phyloP scores from a whole-genome alignment of 352 stramenopile genomes.

The Phytophthora pinifolia region DNA sequence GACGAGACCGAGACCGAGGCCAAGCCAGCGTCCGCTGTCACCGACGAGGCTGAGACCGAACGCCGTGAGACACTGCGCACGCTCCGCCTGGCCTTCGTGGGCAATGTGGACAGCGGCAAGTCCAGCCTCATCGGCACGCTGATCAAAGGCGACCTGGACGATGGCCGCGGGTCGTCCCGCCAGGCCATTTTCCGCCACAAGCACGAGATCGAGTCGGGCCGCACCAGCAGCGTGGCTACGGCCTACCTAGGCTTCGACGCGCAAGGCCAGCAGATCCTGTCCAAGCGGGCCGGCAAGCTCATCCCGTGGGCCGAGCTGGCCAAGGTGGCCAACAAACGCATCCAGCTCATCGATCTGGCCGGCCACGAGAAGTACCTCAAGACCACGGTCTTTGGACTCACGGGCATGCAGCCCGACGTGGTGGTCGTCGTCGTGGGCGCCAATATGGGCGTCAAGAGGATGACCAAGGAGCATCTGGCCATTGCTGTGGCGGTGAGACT shows the following conservation, averaged over 20 bases:
- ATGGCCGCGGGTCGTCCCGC: slow-evolving; percentile 90
- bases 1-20: slow-evolving; percentile 2
- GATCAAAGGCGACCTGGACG: slow-evolving; percentile 95
- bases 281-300: slow-evolving; percentile 66
- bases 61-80: slow-evolving; percentile 57
- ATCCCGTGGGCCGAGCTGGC: slow-evolving; percentile 83
- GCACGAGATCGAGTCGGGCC: slow-evolving; percentile 80
- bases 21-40: slow-evolving; percentile 3
- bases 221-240: slow-evolving; percentile 82
- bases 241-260: slow-evolving; percentile 85
- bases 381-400: slow-evolving; percentile 99
- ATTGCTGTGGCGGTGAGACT: slow-evolving; percentile 85
- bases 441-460: slow-evolving; percentile 95
- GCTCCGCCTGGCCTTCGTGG: slow-evolving; percentile 88
- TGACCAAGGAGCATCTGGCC: slow-evolving; percentile 93
- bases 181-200: slow-evolving; percentile 88
- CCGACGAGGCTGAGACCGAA: slow-evolving; percentile 22
- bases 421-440: slow-evolving; percentile 93
- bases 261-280: slow-evolving; percentile 74
- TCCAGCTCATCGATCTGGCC: slow-evolving; percentile 88
- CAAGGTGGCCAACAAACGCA: slow-evolving; percentile 75
- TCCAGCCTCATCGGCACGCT: slow-evolving; percentile 93
- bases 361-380: slow-evolving; percentile 99
- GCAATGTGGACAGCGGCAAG: slow-evolving; percentile 94
- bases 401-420: slow-evolving; percentile 95